Evolutionary conservation across 73 alveolate genomes (phyloP), one percentile per base, ranked within the genome.

Genomic region (Breviolum minutum): DNA sequence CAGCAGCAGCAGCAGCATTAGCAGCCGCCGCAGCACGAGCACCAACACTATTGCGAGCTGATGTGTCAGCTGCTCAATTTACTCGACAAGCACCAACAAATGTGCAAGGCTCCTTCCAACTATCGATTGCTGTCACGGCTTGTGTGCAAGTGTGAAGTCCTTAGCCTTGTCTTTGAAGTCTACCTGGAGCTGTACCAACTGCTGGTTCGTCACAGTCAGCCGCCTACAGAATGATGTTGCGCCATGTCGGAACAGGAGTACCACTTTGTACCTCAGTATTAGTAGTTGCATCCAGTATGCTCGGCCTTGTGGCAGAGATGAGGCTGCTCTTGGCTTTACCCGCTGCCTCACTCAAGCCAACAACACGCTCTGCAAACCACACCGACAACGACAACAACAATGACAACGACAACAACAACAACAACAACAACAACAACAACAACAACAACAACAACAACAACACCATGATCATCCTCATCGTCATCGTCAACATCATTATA

Each of bases 131-230:
- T 40, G 54, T 40, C 5, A 40, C 54, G 54, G 54, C 54, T 0
- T 40, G 54, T 40, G 54, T 40, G 54, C 40, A 71, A n/a, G 32
- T 8, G 14, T 77, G 86, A 17, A 77, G 86, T 70, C 97, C 97
- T 91, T 91, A 63, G 88, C 63, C 97, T 91, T 91, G 85, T 91
- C 97, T 79, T 71, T 91, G 60, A 91, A 82, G 63, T 91, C 97
- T 16, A 71, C 88, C 80, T 91, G 97, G 77, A 91, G 97, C 76
- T 91, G 88, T 9, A 79, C 70, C 40, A 91, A 79, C 88, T 91
- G 97, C 88, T 91, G 97, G 12, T 91, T 73, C 26, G 97, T 91
- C 66, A 79, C 84, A 26, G 97, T 24, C 26, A 91, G 88, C 79
- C 97, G 84, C 97, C 97, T 91, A 88, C 54, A 14, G 4, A 13